Conservation (phyloP, 768 basidiomycete species). For the Peribolospora baueri region DNA sequence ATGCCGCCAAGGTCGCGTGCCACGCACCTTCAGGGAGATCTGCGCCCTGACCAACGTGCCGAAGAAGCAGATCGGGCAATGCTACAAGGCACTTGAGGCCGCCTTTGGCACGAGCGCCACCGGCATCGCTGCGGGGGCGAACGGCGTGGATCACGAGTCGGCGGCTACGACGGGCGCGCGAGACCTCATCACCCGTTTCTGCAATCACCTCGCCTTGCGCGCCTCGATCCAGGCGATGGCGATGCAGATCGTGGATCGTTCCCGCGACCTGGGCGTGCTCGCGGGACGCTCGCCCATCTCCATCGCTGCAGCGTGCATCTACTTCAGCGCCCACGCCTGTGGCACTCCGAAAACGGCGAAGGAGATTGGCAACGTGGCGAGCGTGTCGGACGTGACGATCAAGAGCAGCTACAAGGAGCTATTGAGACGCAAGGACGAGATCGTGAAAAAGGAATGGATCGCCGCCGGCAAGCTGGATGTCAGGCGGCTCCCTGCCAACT, state of each 20-base stretch:
- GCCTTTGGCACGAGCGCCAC: conserved; percentile 28
- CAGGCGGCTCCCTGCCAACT: too few relatives aligned
- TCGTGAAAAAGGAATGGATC: conserved; percentile 69
- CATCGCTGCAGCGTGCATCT: conserved; percentile 93
- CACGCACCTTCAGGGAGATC: conserved; percentile 84
- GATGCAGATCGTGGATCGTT: conserved; percentile 53
- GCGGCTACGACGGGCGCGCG: conserved; percentile 3
- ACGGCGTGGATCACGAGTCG: background rate
- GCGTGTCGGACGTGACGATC: conserved; percentile 87
- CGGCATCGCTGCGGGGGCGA: conserved; percentile 1
- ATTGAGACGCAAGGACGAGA: conserved; percentile 35
- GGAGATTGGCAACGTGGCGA: conserved; percentile 74
- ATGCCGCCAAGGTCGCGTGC: conserved; percentile 83
- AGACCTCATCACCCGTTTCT: conserved; percentile 70
- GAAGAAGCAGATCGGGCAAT: conserved; percentile 37
- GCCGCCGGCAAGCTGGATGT: conserved; percentile 28
- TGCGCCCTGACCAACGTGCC: conserved; percentile 78
- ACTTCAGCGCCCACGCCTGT: conserved; percentile 66
- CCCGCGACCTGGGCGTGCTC: conserved; percentile 61
- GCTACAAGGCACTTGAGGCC: conserved; percentile 17
- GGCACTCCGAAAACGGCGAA: conserved; percentile 47
- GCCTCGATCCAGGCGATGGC: conserved; percentile 61
- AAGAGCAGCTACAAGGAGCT: conserved; percentile 67
- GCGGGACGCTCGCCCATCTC: conserved; percentile 88
- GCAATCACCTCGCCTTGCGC: conserved; percentile 71